Conservation (phyloP, 2,329 filamentous ascomycete genomes). For the Thyridium curvatum region DNA sequence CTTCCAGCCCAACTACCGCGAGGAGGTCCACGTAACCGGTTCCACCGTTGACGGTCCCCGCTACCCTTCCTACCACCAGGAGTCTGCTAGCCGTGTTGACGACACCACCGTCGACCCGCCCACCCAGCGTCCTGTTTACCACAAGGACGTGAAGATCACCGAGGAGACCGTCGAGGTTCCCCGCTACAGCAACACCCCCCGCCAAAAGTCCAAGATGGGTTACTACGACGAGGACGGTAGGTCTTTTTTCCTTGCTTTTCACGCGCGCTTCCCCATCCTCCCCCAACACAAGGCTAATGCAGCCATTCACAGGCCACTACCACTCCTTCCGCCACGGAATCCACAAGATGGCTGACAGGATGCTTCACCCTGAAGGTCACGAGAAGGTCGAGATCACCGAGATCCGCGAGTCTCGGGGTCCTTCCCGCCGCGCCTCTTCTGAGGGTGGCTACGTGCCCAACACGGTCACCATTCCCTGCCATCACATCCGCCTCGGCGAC, state of each 20-base stretch:
- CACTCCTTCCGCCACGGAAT: slow-evolving; percentile 51
- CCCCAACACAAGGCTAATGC: slow-evolving; percentile 4
- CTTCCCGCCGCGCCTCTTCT: slow-evolving; percentile 21
- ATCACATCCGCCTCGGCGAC: slow-evolving; percentile 99
- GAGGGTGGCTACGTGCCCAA: slow-evolving; percentile 48
- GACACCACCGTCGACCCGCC: slow-evolving; percentile 34
- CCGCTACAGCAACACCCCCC: slow-evolving; percentile 27
- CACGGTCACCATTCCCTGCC: slow-evolving; percentile 96
- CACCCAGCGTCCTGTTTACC: slow-evolving; percentile 37
- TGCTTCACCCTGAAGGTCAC: slow-evolving; percentile 41
- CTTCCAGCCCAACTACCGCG: slow-evolving; percentile 43
- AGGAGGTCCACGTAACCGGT: slow-evolving; percentile 27
- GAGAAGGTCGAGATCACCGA: slow-evolving; percentile 43
- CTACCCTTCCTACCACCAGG: slow-evolving; percentile 29
- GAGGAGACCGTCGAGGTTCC: slow-evolving; percentile 60
- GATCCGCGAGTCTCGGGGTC: slow-evolving; percentile 34
- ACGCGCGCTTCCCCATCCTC: slow-evolving; percentile 1
- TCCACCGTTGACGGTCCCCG: slow-evolving; percentile 26
- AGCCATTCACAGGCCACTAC: slow-evolving; percentile 40
- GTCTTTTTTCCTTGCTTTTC: slow-evolving; percentile 13
- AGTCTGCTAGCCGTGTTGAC: slow-evolving; percentile 41
- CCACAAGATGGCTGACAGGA: slow-evolving; percentile 52
- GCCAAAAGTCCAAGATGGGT: slow-evolving; percentile 52
- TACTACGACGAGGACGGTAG: slow-evolving; percentile 60
- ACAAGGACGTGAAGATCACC: slow-evolving; percentile 53